Conservation (phyloP, 2,329 filamentous ascomycete genomes). For the Colletotrichum camelliae region DNA sequence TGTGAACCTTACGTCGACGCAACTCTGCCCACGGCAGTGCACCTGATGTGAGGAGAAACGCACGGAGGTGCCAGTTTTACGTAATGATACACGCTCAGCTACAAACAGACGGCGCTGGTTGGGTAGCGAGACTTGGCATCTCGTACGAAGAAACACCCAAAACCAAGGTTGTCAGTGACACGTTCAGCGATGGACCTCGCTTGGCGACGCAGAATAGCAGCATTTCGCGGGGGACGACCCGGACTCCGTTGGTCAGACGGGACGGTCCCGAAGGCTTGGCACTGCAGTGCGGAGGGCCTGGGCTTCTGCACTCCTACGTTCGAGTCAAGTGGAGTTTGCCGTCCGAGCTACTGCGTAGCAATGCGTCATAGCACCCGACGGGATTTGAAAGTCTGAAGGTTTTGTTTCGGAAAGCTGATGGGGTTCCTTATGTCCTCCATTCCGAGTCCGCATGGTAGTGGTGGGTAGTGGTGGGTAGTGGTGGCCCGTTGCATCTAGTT, state of each 20-base stretch:
- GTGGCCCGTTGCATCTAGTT: background rate
- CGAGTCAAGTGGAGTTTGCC: background rate
- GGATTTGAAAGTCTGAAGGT: background rate
- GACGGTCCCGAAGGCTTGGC: conserved; percentile 6
- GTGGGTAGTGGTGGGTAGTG: background rate
- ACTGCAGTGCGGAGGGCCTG: background rate
- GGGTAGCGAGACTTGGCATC: conserved; percentile 11
- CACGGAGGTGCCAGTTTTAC: conserved; percentile 16
- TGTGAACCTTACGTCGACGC: background rate
- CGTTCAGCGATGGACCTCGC: background rate
- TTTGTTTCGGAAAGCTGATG: background rate
- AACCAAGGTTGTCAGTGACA: background rate
- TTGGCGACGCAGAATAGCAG: background rate
- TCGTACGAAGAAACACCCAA: conserved; percentile 7
- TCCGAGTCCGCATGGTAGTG: background rate
- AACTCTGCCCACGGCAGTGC: background rate
- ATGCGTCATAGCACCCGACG: background rate
- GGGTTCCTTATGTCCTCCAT: background rate
- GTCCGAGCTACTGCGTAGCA: background rate
- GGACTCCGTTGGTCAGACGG: conserved; percentile 15
- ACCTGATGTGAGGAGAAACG: conserved; percentile 7
- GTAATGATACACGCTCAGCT: conserved; percentile 17
- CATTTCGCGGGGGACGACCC: conserved; percentile 12
- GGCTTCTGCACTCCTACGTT: background rate
- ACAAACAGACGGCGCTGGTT: background rate